These are phyloP conservation scores for Fusarium citri DNA, from an alignment of 2,329 filamentous ascomycete genomes.

Conservation along the genomic window DNA sequence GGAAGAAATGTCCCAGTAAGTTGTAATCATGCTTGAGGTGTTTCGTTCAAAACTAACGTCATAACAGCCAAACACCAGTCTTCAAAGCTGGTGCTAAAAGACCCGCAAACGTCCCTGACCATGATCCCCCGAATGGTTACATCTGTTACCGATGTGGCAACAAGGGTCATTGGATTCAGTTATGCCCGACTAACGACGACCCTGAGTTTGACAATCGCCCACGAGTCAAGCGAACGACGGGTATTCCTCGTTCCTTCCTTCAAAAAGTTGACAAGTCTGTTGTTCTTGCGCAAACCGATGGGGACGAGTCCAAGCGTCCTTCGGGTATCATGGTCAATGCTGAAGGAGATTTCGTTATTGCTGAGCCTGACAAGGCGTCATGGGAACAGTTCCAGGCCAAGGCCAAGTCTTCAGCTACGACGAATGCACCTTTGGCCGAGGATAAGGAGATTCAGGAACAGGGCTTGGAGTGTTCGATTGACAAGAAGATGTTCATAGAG, in stretches of 20 bases:
- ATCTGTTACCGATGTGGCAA: constrained; percentile 96
- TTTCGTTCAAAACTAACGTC: constrained; percentile 49
- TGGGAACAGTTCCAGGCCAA: constrained; percentile 99
- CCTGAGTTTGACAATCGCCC: constrained; percentile 94
- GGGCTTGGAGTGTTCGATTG: constrained; percentile 92
- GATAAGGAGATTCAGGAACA: constrained; percentile 89
- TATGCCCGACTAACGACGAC: constrained; percentile 98
- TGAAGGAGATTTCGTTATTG: constrained; percentile 96
- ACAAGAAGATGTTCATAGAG: constrained; percentile 98
- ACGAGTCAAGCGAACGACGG: constrained; percentile 94
- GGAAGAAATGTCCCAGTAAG: constrained; percentile 87
- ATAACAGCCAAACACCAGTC: constrained; percentile 69
- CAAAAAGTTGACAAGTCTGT: constrained; percentile 95
- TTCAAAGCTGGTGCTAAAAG: constrained; percentile 72
- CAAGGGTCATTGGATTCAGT: constrained; percentile 99
- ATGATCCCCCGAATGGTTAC: constrained; percentile 92
- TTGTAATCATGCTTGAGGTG: constrained; percentile 37
- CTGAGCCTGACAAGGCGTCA: constrained; percentile 91
- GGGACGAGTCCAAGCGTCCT: constrained; percentile 84
- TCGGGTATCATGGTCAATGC: constrained; percentile 97
- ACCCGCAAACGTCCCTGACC: constrained; percentile 83
- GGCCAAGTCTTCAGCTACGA: constrained; percentile 85
- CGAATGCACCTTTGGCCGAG: constrained; percentile 79
- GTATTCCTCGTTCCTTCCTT: constrained; percentile 94
- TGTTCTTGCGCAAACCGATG: constrained; percentile 77